phyloP scores from a whole-genome alignment of 805 yeast genomes.

The Wickerhamiella bombiphila region DNA sequence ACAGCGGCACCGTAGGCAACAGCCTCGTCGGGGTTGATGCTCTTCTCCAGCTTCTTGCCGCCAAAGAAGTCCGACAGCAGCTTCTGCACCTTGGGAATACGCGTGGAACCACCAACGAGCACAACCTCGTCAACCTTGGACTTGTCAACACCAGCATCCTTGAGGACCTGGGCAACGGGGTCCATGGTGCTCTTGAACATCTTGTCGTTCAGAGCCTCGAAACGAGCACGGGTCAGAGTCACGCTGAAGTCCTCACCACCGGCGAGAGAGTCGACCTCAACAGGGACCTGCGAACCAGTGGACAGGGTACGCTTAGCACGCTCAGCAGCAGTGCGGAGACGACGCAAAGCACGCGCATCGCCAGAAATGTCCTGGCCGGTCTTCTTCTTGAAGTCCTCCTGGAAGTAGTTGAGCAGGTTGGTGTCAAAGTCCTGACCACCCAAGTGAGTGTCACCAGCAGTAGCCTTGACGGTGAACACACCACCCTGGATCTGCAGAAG shows the following conservation, averaged over 20 bases:
- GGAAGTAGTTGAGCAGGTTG: slow-evolving; percentile 86
- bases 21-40: slow-evolving; percentile 98
- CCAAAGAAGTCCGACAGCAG: slow-evolving; percentile 87
- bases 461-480: slow-evolving; percentile 91
- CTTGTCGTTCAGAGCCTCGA: slow-evolving; percentile 89
- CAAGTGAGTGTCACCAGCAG: slow-evolving; percentile 98
- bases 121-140: slow-evolving; percentile 84
- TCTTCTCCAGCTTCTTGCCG: slow-evolving; percentile 92
- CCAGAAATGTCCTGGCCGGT: slow-evolving; percentile 77
- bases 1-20: slow-evolving; percentile 99
- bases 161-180: slow-evolving; percentile 90
- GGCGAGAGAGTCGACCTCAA: slow-evolving; percentile 88
- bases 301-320: slow-evolving; percentile 98
- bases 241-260: slow-evolving; percentile 94
- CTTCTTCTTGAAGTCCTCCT: slow-evolving; percentile 90
- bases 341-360: slow-evolving; percentile 92
- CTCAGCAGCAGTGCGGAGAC: slow-evolving; percentile 98
- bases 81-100: slow-evolving; percentile 97
- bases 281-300: slow-evolving; percentile 88
- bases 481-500: slow-evolving; percentile 85
- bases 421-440: slow-evolving; percentile 99
- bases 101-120: slow-evolving; percentile 96
- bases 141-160: slow-evolving; percentile 79
- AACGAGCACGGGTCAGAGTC: slow-evolving; percentile 93
- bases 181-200: slow-evolving; percentile 85